These are phyloP conservation scores for Acorus gramineus DNA, from an alignment of 106 monocot genomes.

Conservation along the genomic window DNA sequence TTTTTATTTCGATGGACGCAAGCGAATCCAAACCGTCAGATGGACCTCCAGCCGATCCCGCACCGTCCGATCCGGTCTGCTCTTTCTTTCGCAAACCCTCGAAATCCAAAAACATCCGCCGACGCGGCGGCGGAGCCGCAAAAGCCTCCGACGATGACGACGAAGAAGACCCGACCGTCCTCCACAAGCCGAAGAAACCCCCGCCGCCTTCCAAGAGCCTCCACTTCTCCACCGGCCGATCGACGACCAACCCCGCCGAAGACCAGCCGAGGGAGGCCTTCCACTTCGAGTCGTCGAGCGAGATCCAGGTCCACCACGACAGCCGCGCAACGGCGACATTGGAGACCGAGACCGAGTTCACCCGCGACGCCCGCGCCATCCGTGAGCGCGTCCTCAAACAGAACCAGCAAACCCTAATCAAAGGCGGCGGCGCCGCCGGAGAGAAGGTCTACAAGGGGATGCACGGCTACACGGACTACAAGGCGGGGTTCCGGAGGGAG, in stretches of 20 bases:
- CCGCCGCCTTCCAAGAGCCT: conserved; percentile 37
- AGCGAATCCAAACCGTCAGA: too few species aligned
- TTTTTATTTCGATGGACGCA: too few species aligned
- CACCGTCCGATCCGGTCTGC: conserved; percentile 22
- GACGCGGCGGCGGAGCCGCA: conserved; percentile 18
- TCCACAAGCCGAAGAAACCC: conserved; percentile 22
- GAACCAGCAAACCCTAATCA: conserved; percentile 38
- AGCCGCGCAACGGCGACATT: conserved; percentile 80
- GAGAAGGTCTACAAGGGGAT: conserved; percentile 78
- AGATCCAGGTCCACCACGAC: conserved; percentile 86
- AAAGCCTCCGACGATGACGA: conserved; percentile 24
- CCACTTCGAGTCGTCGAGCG: conserved; percentile 72
- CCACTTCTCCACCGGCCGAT: conserved; percentile 38
- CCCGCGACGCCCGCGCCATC: conserved; percentile 76
- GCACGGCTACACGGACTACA: conserved; percentile 92
- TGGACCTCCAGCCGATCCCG: too few species aligned
- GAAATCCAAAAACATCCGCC: conserved; percentile 56
- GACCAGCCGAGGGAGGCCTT: conserved; percentile 16
- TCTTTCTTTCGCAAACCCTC: conserved; percentile 55
- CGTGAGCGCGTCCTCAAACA: conserved; percentile 74
- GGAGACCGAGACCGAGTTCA: conserved; percentile 89
- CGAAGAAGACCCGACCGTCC: not conserved
- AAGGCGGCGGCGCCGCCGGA: conserved; percentile 16
- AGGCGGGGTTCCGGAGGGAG: conserved; percentile 88
- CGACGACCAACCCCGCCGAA: conserved; percentile 10